Evolutionary conservation across 2,329 filamentous ascomycete species (phyloP), one percentile per base, ranked within the genome.

Genomic region (Pseudopithomyces maydicus): DNA sequence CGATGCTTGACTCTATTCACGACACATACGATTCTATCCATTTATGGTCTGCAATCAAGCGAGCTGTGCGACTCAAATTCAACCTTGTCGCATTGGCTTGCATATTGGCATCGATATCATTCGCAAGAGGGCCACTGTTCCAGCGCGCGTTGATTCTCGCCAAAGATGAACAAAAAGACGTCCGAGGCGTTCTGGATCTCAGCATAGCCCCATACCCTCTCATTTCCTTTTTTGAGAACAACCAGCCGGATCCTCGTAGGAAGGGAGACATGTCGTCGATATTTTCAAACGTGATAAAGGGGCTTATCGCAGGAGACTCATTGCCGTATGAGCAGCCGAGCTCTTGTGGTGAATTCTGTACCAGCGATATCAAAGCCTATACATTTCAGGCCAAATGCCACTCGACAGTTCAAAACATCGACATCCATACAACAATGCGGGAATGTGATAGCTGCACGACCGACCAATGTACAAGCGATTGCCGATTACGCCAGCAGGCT

Each of bases 11-110:
- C 8, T 39, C 55, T 1, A 50, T 68, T 7, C 56, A 68, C 44
- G 67, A 70, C 47, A 61, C 49, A 1, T 66, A 64, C 39, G 63
- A 64, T 10, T 67, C 58, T 3, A 33, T 49, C 4, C 62, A 46
- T 35, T 19, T 64, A 6, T 66, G 57, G 61, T 44, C 57, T 19
- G 65, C 66, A 22, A 15, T 64, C 8, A 55, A 52, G n/a, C 53
- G 61, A 19, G 48, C 62, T 11, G 19, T 50, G 17, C 45, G 55
- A 8, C 41, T 68, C 23, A 57, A 52, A 12, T 62, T 66, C 49
- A 68, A 64, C 45, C 38, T 54, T 15, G 61, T 65, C n/a, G 63
- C 63, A 41, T 22, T 61, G 62, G 64, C 64, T 11, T 64, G 61
- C 43, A 23, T 66, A 32, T 29, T 65, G 6, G 50, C 58, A 14